Evolutionary conservation across 306 rosid genomes (phyloP).

Genomic region (Ormosia emarginata): DNA sequence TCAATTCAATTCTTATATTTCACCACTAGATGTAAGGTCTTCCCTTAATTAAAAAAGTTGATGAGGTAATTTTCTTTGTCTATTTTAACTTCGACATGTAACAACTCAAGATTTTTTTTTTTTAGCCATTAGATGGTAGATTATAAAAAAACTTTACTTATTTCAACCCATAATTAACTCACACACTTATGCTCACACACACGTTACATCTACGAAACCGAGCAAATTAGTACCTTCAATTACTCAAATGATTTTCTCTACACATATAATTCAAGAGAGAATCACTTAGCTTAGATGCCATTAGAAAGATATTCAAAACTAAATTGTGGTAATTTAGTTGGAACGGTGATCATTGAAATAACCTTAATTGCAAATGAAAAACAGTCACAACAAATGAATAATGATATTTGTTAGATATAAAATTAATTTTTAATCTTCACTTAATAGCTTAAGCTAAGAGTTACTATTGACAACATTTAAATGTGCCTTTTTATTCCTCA

Average conservation of each 20-base stretch:
- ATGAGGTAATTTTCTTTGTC: neutral
- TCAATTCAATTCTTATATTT: neutral
- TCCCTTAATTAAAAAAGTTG: too few species aligned
- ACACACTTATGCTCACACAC: too few species aligned
- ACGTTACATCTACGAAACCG: too few species aligned
- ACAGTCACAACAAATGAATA: neutral
- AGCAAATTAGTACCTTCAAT: too few species aligned
- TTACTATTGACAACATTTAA: neutral
- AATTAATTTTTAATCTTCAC: neutral
- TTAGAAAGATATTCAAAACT: neutral
- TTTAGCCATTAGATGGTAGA: too few species aligned
- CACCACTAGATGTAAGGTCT: neutral
- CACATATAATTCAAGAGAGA: neutral
- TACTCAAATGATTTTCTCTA: neutral
- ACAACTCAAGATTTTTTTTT: too few species aligned
- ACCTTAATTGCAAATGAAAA: neutral
- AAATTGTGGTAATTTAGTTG: neutral
- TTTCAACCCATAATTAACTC: too few species aligned
- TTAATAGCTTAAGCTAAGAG: neutral
- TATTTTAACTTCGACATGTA: neutral
- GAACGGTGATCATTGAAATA: neutral
- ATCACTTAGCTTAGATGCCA: neutral
- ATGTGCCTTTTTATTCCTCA: neutral
- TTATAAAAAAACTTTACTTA: too few species aligned
- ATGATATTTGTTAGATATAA: neutral